Percentiles rank a stretch among this genome's conserved stretches.
phyloP scores from a whole-genome alignment of 2,329 filamentous ascomycete species.

The Dothiorella sarmentorum region DNA sequence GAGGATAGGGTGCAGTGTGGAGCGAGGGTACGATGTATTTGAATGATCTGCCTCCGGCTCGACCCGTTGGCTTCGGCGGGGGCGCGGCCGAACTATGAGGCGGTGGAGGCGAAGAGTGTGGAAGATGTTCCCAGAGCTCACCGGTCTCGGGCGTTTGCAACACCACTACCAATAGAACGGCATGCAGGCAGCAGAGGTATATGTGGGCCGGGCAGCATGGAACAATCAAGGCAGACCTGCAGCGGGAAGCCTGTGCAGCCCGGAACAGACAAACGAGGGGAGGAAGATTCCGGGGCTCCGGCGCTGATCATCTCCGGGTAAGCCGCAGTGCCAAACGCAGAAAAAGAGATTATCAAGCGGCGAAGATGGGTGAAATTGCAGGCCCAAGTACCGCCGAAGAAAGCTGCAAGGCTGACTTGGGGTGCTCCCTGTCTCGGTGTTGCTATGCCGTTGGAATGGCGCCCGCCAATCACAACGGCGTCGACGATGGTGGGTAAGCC shows the following conservation, averaged over 20 bases:
- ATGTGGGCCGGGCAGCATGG: background rate
- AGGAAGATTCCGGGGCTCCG: background rate
- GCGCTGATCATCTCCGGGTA: conserved; percentile 5
- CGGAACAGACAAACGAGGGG: background rate
- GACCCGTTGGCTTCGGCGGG: conserved; percentile 5
- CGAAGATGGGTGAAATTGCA: conserved; percentile 9
- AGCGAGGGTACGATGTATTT: background rate
- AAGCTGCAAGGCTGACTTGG: background rate
- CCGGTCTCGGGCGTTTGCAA: background rate
- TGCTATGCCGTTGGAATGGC: conserved; percentile 1
- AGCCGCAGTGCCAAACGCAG: background rate
- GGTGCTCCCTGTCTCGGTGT: background rate
- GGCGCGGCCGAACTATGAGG: background rate
- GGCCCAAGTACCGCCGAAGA: background rate
- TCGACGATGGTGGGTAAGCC: background rate
- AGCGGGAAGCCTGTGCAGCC: background rate
- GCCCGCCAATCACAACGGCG: conserved; percentile 10
- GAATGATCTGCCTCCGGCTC: background rate
- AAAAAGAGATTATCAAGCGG: conserved; percentile 1
- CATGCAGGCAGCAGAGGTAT: background rate
- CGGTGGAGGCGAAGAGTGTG: background rate
- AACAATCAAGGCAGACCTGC: background rate
- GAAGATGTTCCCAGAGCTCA: background rate
- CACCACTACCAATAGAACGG: background rate
- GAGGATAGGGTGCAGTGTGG: background rate